A percentile compares a stretch with the other conserved stretches of the same genome.
phyloP scores from a whole-genome alignment of 208 protist genomes.

The Trypanosoma avium region DNA sequence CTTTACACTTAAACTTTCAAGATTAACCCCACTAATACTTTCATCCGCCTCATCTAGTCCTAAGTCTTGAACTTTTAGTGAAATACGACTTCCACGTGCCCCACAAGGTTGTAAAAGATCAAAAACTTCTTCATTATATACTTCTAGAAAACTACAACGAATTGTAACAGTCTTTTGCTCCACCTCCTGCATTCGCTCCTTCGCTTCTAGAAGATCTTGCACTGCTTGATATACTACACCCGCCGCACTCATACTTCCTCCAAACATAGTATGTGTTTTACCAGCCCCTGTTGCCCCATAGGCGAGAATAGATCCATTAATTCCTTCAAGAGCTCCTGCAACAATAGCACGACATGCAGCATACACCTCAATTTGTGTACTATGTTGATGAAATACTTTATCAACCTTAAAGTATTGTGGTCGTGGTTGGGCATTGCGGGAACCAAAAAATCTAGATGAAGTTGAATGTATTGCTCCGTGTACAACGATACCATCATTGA shows the following conservation, averaged over 20 bases:
- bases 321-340: constrained; percentile 65
- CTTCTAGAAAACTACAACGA: constrained; percentile 78
- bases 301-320: constrained; percentile 85
- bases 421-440: constrained; percentile 18
- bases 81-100: constrained; percentile 23
- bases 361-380: constrained; percentile 77
- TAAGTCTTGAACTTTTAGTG: constrained; percentile 60
- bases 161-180: constrained; percentile 52
- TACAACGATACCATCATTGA: constrained; percentile 65
- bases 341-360: constrained; percentile 64
- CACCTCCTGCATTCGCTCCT: constrained; percentile 56
- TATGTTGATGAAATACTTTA: constrained; percentile 64
- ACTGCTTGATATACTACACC: constrained; percentile 83
- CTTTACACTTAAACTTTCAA: constrained; percentile 47
- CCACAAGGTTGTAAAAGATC: constrained; percentile 52
- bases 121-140: constrained; percentile 91
- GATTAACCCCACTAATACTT: constrained; percentile 12
- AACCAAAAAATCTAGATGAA: constrained; percentile 24
- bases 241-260: constrained; percentile 57
- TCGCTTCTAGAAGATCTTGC: constrained; percentile 78
- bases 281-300: constrained; percentile 89
- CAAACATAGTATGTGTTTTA: constrained; percentile 93
- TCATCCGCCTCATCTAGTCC: constrained; percentile 5
- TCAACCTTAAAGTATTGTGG: constrained; percentile 72
- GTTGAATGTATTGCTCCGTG: constrained; percentile 14